phyloP scores from a whole-genome alignment of 305 asterid species.

The Fraxinus xanthoxyloides region DNA sequence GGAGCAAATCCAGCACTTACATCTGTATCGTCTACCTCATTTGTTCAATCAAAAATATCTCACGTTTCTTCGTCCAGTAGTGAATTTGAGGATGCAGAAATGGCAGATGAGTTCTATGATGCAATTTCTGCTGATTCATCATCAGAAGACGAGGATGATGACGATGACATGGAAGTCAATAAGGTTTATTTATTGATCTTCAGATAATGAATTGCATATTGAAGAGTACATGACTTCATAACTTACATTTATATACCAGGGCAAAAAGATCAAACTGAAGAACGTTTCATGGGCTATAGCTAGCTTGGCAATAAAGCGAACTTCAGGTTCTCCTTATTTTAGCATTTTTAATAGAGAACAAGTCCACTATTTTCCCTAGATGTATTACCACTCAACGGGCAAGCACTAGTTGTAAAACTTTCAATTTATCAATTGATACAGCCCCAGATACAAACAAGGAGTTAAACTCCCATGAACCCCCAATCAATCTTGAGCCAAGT shows the following conservation, averaged over 20 bases:
- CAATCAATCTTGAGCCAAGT: conserved; percentile 51
- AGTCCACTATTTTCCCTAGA: conserved; percentile 15
- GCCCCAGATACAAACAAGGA: conserved; percentile 50
- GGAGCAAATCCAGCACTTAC: conserved; percentile 80
- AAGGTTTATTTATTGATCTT: conserved; percentile 26
- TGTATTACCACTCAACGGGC: conserved; percentile 18
- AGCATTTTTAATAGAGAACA: conserved; percentile 15
- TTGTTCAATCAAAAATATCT: conserved; percentile 54
- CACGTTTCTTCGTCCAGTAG: conserved; percentile 50
- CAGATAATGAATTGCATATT: conserved; percentile 3
- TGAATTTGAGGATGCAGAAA: conserved; percentile 69
- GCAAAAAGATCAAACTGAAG: conserved; percentile 63
- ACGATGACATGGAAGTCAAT: conserved; percentile 46
- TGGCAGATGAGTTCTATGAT: conserved; percentile 83
- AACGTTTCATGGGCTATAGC: conserved; percentile 90
- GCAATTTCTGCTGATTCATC: conserved; percentile 73
- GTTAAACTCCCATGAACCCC: conserved; percentile 48
- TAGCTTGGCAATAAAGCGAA: conserved; percentile 49
- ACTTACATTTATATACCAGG: conserved; percentile 41
- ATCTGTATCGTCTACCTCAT: conserved; percentile 45
- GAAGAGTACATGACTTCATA: conserved; percentile 7
- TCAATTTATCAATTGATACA: conserved; percentile 34
- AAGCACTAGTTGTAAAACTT: conserved; percentile 16
- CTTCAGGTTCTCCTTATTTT: conserved; percentile 51
- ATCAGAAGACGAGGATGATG: conserved; percentile 64